Base-by-base conservation (phyloP, 768 basidiomycete species). In the Amanita brunnescens region DNA sequence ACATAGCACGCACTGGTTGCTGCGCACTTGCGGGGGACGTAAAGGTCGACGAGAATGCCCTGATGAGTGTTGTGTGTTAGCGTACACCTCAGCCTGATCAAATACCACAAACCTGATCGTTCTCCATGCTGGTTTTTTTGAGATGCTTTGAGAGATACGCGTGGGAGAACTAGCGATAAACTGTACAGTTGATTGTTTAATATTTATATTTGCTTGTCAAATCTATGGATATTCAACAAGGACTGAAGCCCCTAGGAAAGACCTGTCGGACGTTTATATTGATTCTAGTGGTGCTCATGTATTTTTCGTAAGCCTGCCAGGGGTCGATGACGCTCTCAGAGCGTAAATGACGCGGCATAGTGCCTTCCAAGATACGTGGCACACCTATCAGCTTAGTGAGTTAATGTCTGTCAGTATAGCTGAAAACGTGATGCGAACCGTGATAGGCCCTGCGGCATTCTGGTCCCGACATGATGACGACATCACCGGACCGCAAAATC, bases 21-120 rank as follows among this genome's bases (percentile, higher is more conserved):
- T 67, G 92, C 83, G 71, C 96, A 98, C 74, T 98, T 98, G 80
- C 96, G 91, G 72, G 96, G 96, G 66, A 98, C 94, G 77, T 99
- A 99, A 73, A 99, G 93, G 80, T 98, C 96, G 67, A 99, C 96
- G 70, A 99, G 94, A 68, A 90, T 78, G 74, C 96, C 95, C 91
- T 96, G 56, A 58, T 52, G 7, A 20, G 24, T 51, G 21, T 33
- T 34, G 39, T 4, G 14, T 44, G 49, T 48, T 55, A 42, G 47
- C 41, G n/a, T 45, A 26, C n/a, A 33, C 43, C 35, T 46, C 40
- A n/a, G 8, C 48, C 24, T 45, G 55, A 6, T 29, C 7, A 52
- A 20, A 26, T 34, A 38, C 16, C 58, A 70, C 83, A 56, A 65
- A 88, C 89, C 73, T 85, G 81, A 69, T 90, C 89, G 87, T 91